Conservation (phyloP, 2,329 filamentous ascomycete species). For the Rutstroemia sp. region DNA sequence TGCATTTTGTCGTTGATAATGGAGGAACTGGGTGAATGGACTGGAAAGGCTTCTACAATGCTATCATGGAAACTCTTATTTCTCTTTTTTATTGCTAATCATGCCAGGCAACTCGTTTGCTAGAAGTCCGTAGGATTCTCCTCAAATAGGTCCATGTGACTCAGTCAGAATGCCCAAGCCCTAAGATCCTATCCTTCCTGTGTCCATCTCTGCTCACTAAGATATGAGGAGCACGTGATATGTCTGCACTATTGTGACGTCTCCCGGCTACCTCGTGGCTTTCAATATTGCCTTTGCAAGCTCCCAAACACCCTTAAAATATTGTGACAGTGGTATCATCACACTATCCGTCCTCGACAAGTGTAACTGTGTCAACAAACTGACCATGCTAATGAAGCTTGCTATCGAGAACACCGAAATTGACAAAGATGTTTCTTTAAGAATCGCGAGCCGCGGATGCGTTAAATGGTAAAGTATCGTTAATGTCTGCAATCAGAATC, state of each 20-base stretch:
- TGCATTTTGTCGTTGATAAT: conserved; percentile 10
- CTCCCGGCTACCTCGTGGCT: background rate
- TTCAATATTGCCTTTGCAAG: conserved; percentile 17
- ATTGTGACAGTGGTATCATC: conserved; percentile 24
- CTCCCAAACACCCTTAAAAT: conserved; percentile 20
- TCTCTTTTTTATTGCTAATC: conserved; percentile 3
- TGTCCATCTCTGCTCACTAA: no score
- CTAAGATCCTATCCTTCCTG: background rate
- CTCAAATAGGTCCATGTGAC: background rate
- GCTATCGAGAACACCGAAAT: conserved; percentile 70
- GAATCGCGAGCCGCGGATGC: conserved; percentile 71
- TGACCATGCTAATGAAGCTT: conserved; percentile 69
- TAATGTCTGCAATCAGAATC: conserved; percentile 45
- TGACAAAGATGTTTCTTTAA: conserved; percentile 71
- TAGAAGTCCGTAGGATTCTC: background rate
- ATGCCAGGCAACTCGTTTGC: background rate
- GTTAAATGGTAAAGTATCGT: conserved; percentile 71
- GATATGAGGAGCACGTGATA: no score
- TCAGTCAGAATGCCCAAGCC: background rate
- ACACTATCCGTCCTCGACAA: conserved; percentile 27
- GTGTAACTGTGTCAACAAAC: conserved; percentile 60
- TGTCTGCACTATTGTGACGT: background rate
- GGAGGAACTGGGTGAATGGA: background rate
- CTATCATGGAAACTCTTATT: background rate
- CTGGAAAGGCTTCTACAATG: conserved; percentile 4